Base-by-base conservation (phyloP, 2,329 filamentous ascomycete species). In the Nemania serpens region DNA sequence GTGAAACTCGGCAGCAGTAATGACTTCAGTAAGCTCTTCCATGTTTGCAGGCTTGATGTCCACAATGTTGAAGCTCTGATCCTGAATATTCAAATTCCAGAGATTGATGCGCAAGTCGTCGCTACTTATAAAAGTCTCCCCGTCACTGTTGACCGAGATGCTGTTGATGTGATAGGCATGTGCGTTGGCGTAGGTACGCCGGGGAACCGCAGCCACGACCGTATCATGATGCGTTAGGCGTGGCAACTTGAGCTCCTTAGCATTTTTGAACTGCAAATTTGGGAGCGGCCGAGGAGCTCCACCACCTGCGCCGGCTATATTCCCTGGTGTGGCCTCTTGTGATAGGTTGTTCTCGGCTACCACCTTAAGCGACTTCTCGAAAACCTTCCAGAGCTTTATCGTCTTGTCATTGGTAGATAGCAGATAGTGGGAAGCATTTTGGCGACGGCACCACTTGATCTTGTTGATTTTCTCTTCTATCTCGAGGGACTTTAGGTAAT, bases 401-500 rank as follows among this genome's bases (percentile, higher is more conserved):
- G 95, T 99, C 84, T 99, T 99, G 83, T 99, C 95, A 76, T 99
- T 99, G 71, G 95, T 99, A 45, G 95, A 98, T 59, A 99, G 87
- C 54, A 99, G 87, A 78, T 97, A 99, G 81, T 99, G 95, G 58
- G 95, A 98, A 64, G 94, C 91, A 83, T 99, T 99, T 79, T 98
- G 94, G 79, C 95, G 89, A 75, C 91, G 89, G 78, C 95, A 99
- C 95, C 95, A 99, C 79, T 98, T 99, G 81, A 99, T 99, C 84
- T 99, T 99, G 85, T 99, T 99, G 85, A 99, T 99, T 82, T 99
- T 99, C 80, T 99, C 95, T 84, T 99, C 95, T 74, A 99, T 99
- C 79, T 99, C 95, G 70, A 99, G 85, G 36, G 95, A 99, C 80
- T 99, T 99, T 68, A 99, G 87, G 77, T 99, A 99, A 78, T 99